Evolutionary conservation across 1,139 yeast genomes (phyloP), one percentile per base, ranked within the genome.

Genomic region (Citeromyces siamensis): DNA sequence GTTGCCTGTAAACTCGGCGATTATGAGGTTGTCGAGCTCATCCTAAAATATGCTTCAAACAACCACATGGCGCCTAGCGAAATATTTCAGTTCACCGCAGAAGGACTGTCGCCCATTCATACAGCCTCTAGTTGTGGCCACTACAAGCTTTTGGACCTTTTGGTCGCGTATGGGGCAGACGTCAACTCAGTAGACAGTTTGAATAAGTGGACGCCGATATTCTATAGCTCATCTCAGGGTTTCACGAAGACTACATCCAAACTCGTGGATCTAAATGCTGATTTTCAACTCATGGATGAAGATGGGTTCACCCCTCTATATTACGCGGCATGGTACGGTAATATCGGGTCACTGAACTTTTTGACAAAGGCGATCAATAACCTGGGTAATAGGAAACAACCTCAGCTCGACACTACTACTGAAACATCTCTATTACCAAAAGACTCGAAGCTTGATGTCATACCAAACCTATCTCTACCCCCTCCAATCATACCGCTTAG

Each of bases 401-500:
- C 9, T 4, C 19, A 18, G 7, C 19, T 20, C 4, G 12, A 26
- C 23, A 23, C 13, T 13, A 19, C 32, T 10, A 32, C 19, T 10
- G 12, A 17, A 18, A 17, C n/a, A 10, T 32, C 38, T 16, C 32
- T 33, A 21, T n/a, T 35, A 13, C 38, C 41, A 4, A 37, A 26
- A 5, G 50, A 53, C 33, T 54, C 54, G 31, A 74, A 67, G 38
- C 59, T 69, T 3, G 94, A 84, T 47, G 69, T 77, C 17, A 88
- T 90, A 36, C 98, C 98, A 0, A 95, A 85, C 48, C 67, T 90
- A 40, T 75, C 86, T 26, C 65, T 90, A 40, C 98, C 98, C 1
- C 98, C 98, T 1, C 98, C 98, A 8, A 85, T 90, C 38, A 74
- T 90, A 36, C 98, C 98, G 1, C 63, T 90, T 39, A 69, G 96